Conservation (phyloP, 1,284 basidiomycete species). For the Trametes polyzona region DNA sequence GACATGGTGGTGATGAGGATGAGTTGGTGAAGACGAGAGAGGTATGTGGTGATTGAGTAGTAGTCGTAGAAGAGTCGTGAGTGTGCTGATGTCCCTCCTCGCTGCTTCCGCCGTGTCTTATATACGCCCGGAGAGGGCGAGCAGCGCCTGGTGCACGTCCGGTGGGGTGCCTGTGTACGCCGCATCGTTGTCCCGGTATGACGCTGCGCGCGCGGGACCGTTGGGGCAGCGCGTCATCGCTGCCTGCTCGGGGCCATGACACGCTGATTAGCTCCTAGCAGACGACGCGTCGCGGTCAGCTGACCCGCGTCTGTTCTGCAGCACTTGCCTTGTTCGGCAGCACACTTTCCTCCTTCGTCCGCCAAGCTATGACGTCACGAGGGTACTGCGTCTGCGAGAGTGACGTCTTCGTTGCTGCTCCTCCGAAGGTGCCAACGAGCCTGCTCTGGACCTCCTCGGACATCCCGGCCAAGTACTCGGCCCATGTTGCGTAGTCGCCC, state of each 20-base stretch:
- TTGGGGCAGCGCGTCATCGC: conserved; percentile 15
- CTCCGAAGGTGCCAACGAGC: too few relatives aligned
- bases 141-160: neutral
- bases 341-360: neutral
- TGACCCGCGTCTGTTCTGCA: conserved; percentile 1
- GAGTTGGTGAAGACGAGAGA: neutral
- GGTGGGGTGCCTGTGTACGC: neutral
- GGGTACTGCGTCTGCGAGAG: neutral
- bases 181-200: conserved; percentile 11
- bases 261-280: neutral
- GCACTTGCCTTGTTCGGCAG: neutral
- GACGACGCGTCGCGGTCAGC: conserved; percentile 16
- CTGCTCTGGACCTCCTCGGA: too few relatives aligned
- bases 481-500: too few relatives aligned
- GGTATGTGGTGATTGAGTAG: neutral
- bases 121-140: conserved; percentile 3
- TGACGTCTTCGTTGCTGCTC: too few relatives aligned
- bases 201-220: neutral
- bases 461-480: too few relatives aligned
- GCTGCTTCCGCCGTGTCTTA: neutral
- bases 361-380: conserved; percentile 12
- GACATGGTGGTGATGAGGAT: conserved; percentile 36
- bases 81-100: neutral
- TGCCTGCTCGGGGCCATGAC: neutral
- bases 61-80: conserved; percentile 6